Conservation (phyloP, 768 basidiomycete genomes). For the Suillus plorans region DNA sequence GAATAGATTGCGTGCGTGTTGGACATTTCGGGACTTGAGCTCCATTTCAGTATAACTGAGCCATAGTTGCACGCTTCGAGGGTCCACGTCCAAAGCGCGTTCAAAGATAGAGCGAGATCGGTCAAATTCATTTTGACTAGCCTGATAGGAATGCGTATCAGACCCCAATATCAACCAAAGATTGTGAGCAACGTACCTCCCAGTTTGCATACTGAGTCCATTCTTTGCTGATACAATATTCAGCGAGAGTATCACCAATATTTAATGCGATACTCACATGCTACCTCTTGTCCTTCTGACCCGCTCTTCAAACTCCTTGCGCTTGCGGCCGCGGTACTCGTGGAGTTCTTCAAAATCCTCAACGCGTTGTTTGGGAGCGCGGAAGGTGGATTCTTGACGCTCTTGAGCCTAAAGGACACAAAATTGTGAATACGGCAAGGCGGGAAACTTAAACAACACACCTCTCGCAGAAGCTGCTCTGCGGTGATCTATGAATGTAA, state of each 20-base stretch:
- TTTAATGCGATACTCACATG: constrained; percentile 51
- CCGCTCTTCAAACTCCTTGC: constrained; percentile 93
- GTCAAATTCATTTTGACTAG: constrained; percentile 94
- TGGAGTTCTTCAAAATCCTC: constrained; percentile 92
- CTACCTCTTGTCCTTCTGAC: constrained; percentile 76
- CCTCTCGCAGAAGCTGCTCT: constrained; percentile 96
- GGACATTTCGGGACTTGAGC: constrained; percentile 95
- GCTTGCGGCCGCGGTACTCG: constrained; percentile 89
- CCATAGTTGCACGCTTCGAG: constrained; percentile 89
- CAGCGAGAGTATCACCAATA: not conserved
- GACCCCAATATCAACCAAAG: constrained; percentile 10
- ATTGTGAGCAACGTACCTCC: constrained; percentile 51
- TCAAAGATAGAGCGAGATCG: constrained; percentile 95
- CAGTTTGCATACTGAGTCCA: constrained; percentile 87
- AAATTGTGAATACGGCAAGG: not conserved
- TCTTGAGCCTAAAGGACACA: constrained; percentile 78
- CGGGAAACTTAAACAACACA: constrained; percentile 27
- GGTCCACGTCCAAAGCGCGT: constrained; percentile 94
- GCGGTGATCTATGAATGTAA: constrained; percentile 78
- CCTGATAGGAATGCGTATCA: constrained; percentile 39
- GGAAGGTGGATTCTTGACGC: constrained; percentile 88
- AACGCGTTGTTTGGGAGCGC: constrained; percentile 91
- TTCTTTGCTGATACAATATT: constrained; percentile 58
- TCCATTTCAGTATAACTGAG: constrained; percentile 96
- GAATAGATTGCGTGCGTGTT: constrained; percentile 95